Evolutionary conservation across 257 asterid genomes (phyloP), one percentile per base, ranked within the genome.

Genomic region (Linaria vulgaris): DNA sequence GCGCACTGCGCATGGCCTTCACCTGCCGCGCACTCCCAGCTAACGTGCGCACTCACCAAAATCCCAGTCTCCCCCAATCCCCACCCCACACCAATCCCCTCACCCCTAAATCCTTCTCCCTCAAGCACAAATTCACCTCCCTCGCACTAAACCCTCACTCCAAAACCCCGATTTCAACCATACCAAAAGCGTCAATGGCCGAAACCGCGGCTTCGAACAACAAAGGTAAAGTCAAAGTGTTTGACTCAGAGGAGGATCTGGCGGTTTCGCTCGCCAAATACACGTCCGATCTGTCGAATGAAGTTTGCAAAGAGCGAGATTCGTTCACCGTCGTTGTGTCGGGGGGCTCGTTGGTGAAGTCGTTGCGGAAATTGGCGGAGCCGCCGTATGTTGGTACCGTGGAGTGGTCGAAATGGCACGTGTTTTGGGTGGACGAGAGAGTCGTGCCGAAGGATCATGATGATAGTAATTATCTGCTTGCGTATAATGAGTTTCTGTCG

Each of bases 381-480:
- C 77, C 84, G 45, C 95, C 96, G 3, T 85, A 77, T 69, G 63
- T 83, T 64, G 88, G 79, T 70, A 77, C 89, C 1, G 79, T 90
- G 72, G 96, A 90, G 73, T 87, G 97, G 96, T 78, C 94, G 15
- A 87, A 73, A 75, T 90, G 97, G 97, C 96, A 79, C 17, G 78
- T 90, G 64, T 87, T 90, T 70, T 90, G 97, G 97, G 95, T 80
- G 66, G 97, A 90, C 64, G 97, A 90, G 79, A 78, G 97, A 71
- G 95, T 90, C 38, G 96, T 90, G 72, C 92, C 95, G 15, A 90
- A 90, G 84, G 85, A 87, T 79, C 88, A 90, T 59, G 88, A 88
- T 2, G 97, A 87, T 70, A 90, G 97, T 82, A 90, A 90, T 58
- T 90, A 90, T 56, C 86, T 87, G 34, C 95, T 90, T 4, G 96